A percentile compares a stretch with the other conserved stretches of the same genome.
Evolutionary conservation across 495 filamentous ascomycete genomes (phyloP).

Genomic region (Rhizodiscina lignyota): DNA sequence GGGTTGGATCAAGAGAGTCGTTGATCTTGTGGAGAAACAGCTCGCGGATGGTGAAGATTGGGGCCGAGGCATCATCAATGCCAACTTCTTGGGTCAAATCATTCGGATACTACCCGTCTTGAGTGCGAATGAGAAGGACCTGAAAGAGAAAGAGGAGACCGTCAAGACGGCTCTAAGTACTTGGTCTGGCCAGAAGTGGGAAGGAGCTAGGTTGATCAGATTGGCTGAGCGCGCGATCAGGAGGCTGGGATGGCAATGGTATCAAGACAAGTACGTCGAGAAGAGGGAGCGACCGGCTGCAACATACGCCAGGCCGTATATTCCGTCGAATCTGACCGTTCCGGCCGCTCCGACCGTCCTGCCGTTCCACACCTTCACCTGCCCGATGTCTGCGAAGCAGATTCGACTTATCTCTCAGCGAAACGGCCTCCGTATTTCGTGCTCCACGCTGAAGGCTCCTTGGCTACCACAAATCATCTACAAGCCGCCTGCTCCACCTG

Average conservation of each 20-base stretch:
- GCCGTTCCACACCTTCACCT: slow-evolving; percentile 98
- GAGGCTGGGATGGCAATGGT: slow-evolving; percentile 69
- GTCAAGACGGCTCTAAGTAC: slow-evolving; percentile 19
- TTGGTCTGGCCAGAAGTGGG: slow-evolving; percentile 69
- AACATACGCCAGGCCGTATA: slow-evolving; percentile 56
- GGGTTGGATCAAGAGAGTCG: slow-evolving; percentile 91
- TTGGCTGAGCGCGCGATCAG: slow-evolving; percentile 73
- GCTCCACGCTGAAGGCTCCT: slow-evolving; percentile 63
- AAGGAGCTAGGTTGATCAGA: slow-evolving; percentile 74
- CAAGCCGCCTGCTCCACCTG: slow-evolving; percentile 65
- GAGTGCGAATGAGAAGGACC: slow-evolving; percentile 15
- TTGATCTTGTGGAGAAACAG: slow-evolving; percentile 84
- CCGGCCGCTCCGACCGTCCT: slow-evolving; percentile 89
- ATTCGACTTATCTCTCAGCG: slow-evolving; percentile 91
- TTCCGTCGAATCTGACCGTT: slow-evolving; percentile 58
- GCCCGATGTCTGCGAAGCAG: slow-evolving; percentile 80
- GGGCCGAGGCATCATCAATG: slow-evolving; percentile 60
- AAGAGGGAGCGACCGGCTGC: slow-evolving; percentile 36
- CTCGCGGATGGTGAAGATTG: slow-evolving; percentile 74
- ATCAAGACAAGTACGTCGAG: slow-evolving; percentile 62
- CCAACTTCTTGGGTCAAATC: slow-evolving; percentile 32
- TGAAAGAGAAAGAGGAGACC: slow-evolving; percentile 20
- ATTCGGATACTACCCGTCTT: slow-evolving; percentile 11
- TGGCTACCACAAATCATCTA: slow-evolving; percentile 79
- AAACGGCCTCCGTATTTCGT: slow-evolving; percentile 86